Conservation (phyloP, 106 monocot genomes). For the Dioscorea alata region DNA sequence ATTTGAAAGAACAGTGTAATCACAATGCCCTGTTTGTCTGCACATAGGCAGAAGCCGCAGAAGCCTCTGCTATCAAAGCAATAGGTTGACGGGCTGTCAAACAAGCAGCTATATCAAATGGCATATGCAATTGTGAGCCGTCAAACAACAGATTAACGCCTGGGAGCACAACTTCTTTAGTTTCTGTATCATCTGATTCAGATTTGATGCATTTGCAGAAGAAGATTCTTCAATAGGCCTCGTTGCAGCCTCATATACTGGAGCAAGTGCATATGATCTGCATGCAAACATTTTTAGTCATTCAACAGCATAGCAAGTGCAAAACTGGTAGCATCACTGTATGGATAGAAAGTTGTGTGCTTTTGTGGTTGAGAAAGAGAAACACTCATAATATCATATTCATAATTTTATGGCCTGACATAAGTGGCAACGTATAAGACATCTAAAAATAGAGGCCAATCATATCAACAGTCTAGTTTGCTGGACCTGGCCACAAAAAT, state of each 20-base stretch:
- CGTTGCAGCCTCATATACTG: constrained; percentile 66
- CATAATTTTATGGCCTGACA: too few relatives aligned
- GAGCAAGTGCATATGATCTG: constrained; percentile 82
- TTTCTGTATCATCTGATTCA: constrained; percentile 75
- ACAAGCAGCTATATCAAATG: constrained; percentile 89
- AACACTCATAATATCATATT: too few relatives aligned
- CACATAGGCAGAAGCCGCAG: constrained; percentile 53
- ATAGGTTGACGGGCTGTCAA: constrained; percentile 88
- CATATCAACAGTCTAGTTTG: too few relatives aligned
- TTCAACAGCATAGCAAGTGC: too few relatives aligned
- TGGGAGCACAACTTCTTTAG: constrained; percentile 75
- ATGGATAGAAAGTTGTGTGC: too few relatives aligned
- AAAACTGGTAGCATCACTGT: too few relatives aligned
- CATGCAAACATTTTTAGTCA: not conserved
- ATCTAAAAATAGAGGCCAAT: too few relatives aligned
- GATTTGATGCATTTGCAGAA: constrained; percentile 28
- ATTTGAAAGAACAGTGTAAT: constrained; percentile 7
- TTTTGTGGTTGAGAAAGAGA: too few relatives aligned
- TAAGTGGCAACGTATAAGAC: too few relatives aligned
- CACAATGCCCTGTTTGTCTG: constrained; percentile 27
- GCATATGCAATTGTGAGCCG: constrained; percentile 56
- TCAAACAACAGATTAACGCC: constrained; percentile 89
- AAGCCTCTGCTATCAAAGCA: constrained; percentile 80
- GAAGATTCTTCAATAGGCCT: constrained; percentile 53
- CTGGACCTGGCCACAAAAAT: too few relatives aligned